phyloP scores from a whole-genome alignment of 805 yeast genomes.

The Lachancea waltii region DNA sequence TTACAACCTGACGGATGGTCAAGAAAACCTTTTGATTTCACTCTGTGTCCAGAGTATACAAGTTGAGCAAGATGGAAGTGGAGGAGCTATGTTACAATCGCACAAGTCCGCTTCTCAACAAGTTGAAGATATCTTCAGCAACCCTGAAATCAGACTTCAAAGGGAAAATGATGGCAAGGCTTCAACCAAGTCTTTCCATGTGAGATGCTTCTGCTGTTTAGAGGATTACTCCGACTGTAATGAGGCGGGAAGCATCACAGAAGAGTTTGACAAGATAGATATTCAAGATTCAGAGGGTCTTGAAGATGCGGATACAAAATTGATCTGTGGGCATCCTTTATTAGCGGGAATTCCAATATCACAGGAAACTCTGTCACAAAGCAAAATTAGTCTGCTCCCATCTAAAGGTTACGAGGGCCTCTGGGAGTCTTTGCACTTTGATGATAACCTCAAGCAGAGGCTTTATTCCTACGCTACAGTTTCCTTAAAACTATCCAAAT shows the following conservation, averaged over 20 bases:
- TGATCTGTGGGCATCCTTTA: conserved; percentile 6
- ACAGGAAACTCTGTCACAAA: conserved; percentile 15
- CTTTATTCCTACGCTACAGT: conserved; percentile 32
- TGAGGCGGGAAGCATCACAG: conserved; percentile 10
- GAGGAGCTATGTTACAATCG: not conserved
- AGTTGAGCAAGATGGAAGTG: conserved; percentile 13
- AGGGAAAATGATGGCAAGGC: not conserved
- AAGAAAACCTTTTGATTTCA: conserved; percentile 21
- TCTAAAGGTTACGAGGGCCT: conserved; percentile 25
- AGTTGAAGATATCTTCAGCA: not conserved
- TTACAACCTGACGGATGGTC: conserved; percentile 17
- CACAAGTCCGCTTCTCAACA: conserved; percentile 1
- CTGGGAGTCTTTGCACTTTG: conserved; percentile 35
- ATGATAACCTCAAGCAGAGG: conserved; percentile 27
- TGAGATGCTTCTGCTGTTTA: conserved; percentile 12
- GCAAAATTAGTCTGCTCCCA: conserved; percentile 27
- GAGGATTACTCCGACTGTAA: conserved; percentile 8
- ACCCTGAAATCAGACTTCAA: not conserved
- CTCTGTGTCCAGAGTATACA: conserved; percentile 21
- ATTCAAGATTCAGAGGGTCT: conserved; percentile 12
- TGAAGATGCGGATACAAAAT: conserved; percentile 14
- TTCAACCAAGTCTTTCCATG: not conserved
- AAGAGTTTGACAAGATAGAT: conserved; percentile 31
- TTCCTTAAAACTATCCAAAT: conserved; percentile 22
- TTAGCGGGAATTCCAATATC: conserved; percentile 13